These are phyloP conservation scores for Boletus barrowsii DNA, from an alignment of 768 basidiomycete genomes.

Conservation along the genomic window DNA sequence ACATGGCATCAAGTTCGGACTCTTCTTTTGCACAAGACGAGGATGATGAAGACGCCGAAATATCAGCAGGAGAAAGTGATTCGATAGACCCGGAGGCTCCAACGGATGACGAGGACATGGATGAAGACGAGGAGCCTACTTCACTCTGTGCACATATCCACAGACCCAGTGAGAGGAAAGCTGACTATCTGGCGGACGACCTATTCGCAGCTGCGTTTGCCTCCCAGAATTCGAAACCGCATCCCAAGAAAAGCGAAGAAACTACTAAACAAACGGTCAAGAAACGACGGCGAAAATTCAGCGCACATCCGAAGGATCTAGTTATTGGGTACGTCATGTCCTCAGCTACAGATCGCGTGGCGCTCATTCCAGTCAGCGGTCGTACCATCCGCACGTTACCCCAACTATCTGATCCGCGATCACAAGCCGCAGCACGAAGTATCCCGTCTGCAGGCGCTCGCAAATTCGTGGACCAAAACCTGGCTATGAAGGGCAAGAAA, in stretches of 20 bases:
- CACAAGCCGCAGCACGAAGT: conserved; percentile 39
- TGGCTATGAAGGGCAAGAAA: conserved; percentile 43
- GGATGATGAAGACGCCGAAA: conserved; percentile 13
- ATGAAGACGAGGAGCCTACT: conserved; percentile 6
- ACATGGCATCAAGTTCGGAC: conserved; percentile 12
- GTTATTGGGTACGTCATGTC: conserved; percentile 47
- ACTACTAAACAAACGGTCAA: conserved; percentile 23
- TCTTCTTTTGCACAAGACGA: conserved; percentile 13
- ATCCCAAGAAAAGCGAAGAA: conserved; percentile 19
- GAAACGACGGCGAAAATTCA: conserved; percentile 34
- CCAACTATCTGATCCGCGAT: conserved; percentile 23
- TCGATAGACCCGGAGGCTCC: conserved; percentile 11
- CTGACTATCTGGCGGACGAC: conserved; percentile 62
- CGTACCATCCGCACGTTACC: conserved; percentile 52
- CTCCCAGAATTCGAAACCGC: conserved; percentile 23
- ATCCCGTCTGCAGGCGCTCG: conserved; percentile 47
- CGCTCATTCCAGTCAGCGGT: conserved; percentile 37
- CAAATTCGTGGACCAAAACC: conserved; percentile 50
- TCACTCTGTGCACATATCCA: neutral
- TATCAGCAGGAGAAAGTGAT: conserved; percentile 7
- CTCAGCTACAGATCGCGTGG: neutral
- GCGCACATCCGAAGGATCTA: conserved; percentile 44
- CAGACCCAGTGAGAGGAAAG: conserved; percentile 32
- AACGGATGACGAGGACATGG: conserved; percentile 20
- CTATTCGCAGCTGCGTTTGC: conserved; percentile 58